A percentile compares a stretch with the other conserved stretches of the same genome.
These are phyloP conservation scores for Leptographium flavum DNA, from an alignment of 2,329 filamentous ascomycete genomes.

Conservation along the genomic window DNA sequence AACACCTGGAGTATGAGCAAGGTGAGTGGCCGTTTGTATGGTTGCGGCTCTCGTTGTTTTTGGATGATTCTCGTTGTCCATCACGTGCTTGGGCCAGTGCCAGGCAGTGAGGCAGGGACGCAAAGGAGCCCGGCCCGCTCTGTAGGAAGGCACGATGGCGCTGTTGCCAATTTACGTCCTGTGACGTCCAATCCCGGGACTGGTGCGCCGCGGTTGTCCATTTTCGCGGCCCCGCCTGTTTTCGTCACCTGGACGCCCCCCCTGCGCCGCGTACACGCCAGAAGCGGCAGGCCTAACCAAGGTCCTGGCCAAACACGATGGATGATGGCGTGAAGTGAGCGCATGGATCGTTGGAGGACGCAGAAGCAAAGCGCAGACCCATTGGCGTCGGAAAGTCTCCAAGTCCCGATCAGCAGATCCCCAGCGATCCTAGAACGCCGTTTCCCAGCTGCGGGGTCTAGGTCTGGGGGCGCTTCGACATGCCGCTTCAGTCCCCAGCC, in stretches of 20 bases:
- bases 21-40: constrained; percentile 4
- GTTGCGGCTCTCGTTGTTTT: neutral
- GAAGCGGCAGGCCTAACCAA: neutral
- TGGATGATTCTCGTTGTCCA: neutral
- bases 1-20: constrained; percentile 27
- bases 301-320: no score
- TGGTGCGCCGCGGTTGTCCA: neutral
- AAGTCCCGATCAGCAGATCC: neutral
- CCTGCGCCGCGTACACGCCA: neutral
- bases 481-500: constrained; percentile 1
- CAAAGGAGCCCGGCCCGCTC: no score
- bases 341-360: no score
- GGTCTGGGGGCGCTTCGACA: constrained; percentile 2
- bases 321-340: neutral
- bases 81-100: no score
- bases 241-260: neutral
- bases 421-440: neutral
- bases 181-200: neutral
- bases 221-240: neutral
- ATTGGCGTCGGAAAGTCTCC: no score
- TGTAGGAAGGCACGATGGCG: neutral
- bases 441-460: constrained; percentile 3
- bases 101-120: no score
- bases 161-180: no score
- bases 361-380: no score